Evolutionary conservation across 1,284 basidiomycete species (phyloP), one percentile per base, ranked within the genome.

Genomic region (Neolentinus lepideus): DNA sequence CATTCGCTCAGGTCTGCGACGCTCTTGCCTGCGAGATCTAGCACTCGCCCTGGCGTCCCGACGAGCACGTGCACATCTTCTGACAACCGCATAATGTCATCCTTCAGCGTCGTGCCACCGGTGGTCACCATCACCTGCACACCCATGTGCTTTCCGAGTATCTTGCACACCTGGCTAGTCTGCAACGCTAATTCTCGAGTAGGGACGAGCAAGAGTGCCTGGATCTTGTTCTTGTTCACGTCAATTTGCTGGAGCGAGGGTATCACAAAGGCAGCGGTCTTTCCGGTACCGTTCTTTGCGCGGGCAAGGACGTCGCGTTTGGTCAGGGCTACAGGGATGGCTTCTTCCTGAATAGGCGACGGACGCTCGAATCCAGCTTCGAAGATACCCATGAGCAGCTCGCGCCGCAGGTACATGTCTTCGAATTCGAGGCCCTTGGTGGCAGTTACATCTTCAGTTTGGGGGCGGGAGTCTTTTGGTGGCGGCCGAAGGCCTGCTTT

Each of bases 111-210:
- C 4, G 96, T 99, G 36, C 97, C 96, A 60, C 97, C 97, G 2
- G 96, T 99, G 57, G 96, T 98, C 57, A 99, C 96, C 97, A 99
- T 99, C 71, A 99, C 92, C 74, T 99, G 92, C 38, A 94, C 73
- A 57, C 87, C 88, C 81, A 97, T 89, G 67, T 98, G 96, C 70
- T 98, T 98, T 57, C 95, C 95, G 54, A 99, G 84, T 21, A 83
- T 94, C 75, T 98, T 98, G 77, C 93, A 96, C 51, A 99, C 96
- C 75, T 99, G 96, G 46, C 92, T 88, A 19, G 96, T 99, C 76
- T 99, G 94, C 31, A 97, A 79, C 16, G 94, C 94, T 45, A 98
- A 84, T 75, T 98, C 94, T 63, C 94, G 90, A 12, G 94, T 98
- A 50, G 94, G 94, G 46, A 96, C 94, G 61, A 98, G 88, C 56